Percentiles rank a stretch among this genome's conserved stretches.
These are phyloP conservation scores for Phaffia tasmanica DNA, from an alignment of 768 basidiomycete species.

Conservation along the genomic window DNA sequence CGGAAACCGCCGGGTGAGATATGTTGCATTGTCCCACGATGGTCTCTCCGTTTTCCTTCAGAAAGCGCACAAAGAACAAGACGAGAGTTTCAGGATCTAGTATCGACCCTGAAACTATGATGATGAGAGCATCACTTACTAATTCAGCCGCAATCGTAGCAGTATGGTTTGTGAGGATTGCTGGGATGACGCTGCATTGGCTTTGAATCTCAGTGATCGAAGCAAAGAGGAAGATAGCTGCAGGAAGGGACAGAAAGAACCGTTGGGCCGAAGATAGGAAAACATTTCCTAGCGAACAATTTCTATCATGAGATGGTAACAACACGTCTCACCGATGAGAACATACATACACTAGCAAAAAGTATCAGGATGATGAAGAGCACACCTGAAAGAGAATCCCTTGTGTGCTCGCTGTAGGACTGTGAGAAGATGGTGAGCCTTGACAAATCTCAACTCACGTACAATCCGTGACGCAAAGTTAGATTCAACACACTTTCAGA, in stretches of 20 bases:
- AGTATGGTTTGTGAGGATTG: conserved; percentile 84
- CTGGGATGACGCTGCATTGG: conserved; percentile 71
- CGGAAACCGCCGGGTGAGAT: conserved; percentile 59
- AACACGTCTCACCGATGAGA: not conserved
- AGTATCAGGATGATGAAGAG: conserved; percentile 41
- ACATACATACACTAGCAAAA: conserved; percentile 4
- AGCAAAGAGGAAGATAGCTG: conserved; percentile 86
- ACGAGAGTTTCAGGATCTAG: not conserved
- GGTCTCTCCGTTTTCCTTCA: conserved; percentile 53
- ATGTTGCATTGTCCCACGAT: conserved; percentile 90
- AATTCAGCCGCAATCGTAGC: conserved; percentile 91
- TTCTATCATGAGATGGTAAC: conserved; percentile 43
- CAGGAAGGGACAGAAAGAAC: conserved; percentile 84
- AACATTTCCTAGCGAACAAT: conserved; percentile 54
- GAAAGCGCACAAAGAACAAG: not conserved
- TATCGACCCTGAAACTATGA: not conserved
- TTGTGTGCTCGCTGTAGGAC: conserved; percentile 79
- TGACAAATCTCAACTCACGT: not conserved
- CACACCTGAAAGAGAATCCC: conserved; percentile 64
- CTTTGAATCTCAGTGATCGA: conserved; percentile 72
- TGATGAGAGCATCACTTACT: conserved; percentile 38
- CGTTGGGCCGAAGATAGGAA: conserved; percentile 77
- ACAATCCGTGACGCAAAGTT: not conserved
- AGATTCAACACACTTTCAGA: conserved; percentile 44
- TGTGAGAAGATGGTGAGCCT: not conserved